These are phyloP conservation scores for Hirschfeldia incana DNA, from an alignment of 345 rosid genomes.

Conservation along the genomic window DNA sequence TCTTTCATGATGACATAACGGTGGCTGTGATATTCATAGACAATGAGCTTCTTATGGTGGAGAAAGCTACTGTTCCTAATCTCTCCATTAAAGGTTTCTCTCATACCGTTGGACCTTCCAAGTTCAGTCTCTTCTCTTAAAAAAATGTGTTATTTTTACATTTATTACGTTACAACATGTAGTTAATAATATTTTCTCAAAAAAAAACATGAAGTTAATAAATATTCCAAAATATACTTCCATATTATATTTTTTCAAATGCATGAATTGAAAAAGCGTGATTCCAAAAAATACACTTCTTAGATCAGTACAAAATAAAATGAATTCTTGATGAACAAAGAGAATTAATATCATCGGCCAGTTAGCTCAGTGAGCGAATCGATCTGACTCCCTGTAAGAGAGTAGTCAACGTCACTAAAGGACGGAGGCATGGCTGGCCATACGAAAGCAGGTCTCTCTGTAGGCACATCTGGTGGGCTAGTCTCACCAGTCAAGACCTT, in stretches of 20 bases:
- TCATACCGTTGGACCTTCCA: constrained; percentile 68
- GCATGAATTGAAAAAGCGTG: not conserved
- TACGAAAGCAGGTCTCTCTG: constrained; percentile 66
- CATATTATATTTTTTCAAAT: not conserved
- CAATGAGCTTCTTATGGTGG: constrained; percentile 47
- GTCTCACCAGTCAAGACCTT: constrained; percentile 70
- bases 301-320: not conserved
- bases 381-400: constrained; percentile 40
- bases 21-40: constrained; percentile 84
- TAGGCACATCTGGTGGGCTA: constrained; percentile 50
- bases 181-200: not conserved
- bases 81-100: constrained; percentile 65
- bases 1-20: constrained; percentile 84
- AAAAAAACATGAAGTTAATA: constrained; percentile 21
- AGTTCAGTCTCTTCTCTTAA: constrained; percentile 48
- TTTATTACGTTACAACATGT: constrained; percentile 10
- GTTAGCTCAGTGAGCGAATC: constrained; percentile 43
- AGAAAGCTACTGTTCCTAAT: constrained; percentile 51
- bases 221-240: not conserved
- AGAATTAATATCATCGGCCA: constrained; percentile 40
- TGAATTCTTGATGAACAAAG: constrained; percentile 3
- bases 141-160: not conserved
- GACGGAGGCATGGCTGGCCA: constrained; percentile 76
- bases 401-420: constrained; percentile 44
- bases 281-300: not conserved